These are phyloP conservation scores for Pichia sporocuriosa DNA, from an alignment of 805 yeast genomes.

Conservation along the genomic window DNA sequence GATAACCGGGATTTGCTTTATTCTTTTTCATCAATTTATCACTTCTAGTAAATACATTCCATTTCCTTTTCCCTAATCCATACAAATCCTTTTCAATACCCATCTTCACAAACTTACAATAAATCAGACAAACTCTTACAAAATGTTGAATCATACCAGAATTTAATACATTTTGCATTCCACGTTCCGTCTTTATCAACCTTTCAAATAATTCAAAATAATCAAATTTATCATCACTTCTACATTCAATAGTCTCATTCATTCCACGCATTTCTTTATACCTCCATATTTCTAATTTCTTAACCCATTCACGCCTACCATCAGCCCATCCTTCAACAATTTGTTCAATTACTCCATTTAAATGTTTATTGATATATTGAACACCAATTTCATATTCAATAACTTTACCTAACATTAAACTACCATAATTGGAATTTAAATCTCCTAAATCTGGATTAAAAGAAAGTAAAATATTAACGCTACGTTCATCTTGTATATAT, in stretches of 20 bases:
- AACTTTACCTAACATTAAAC: not conserved
- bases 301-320: conserved; percentile 4
- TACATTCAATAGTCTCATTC: not conserved
- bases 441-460: conserved; percentile 6
- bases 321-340: conserved; percentile 7
- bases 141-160: conserved; percentile 7
- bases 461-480: conserved; percentile 1
- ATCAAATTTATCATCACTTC: not conserved
- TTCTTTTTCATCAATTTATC: no score
- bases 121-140: conserved; percentile 1
- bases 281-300: not conserved
- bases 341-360: conserved; percentile 3
- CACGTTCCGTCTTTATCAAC: not conserved
- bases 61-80: conserved; percentile 1
- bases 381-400: conserved; percentile 4
- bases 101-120: not conserved
- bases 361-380: not conserved
- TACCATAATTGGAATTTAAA: not conserved
- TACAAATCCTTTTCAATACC: conserved; percentile 5
- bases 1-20: no score
- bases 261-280: conserved; percentile 4
- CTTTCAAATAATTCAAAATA: conserved; percentile 4
- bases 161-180: conserved; percentile 2
- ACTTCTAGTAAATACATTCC: no score
- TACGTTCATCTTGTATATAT: conserved; percentile 4